Percentiles rank a stretch among this genome's conserved stretches.
Conservation (phyloP, 768 basidiomycete species). For the Auricularia cornea region DNA sequence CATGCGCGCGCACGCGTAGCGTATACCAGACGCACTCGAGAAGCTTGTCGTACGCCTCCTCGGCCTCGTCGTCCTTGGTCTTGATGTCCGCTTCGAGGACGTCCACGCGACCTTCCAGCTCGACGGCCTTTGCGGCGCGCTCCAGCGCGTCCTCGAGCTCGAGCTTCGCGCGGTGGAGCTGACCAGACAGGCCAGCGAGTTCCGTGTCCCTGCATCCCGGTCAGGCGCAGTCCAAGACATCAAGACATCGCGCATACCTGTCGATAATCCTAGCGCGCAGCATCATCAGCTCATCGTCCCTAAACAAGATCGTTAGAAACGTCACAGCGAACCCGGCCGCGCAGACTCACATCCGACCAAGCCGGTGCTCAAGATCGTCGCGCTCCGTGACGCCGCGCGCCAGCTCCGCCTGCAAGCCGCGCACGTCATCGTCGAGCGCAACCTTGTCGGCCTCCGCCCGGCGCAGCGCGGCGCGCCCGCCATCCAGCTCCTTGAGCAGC, state of each 20-base stretch:
- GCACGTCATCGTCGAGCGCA: background rate
- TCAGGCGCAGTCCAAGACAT: background rate
- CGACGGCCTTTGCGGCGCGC: background rate
- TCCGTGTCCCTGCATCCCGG: background rate
- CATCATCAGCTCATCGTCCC: background rate
- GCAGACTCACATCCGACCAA: background rate
- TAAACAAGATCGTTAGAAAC: background rate
- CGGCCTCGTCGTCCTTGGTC: background rate
- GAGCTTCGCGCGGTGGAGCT: background rate
- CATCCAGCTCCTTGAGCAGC: background rate
- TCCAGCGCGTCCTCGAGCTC: background rate
- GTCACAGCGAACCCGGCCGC: background rate
- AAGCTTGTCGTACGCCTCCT: background rate
- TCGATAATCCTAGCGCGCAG: background rate
- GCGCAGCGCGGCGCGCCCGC: background rate
- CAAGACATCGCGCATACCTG: background rate
- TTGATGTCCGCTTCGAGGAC: background rate
- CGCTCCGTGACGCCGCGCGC: background rate
- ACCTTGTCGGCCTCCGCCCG: background rate
- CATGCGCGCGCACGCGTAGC: background rate
- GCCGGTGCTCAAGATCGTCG: background rate
- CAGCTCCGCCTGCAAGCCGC: background rate
- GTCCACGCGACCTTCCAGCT: background rate
- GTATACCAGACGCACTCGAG: background rate
- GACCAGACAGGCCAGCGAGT: background rate